Evolutionary conservation across 495 filamentous ascomycete genomes (phyloP).

Genomic region (Parmelia sp.): DNA sequence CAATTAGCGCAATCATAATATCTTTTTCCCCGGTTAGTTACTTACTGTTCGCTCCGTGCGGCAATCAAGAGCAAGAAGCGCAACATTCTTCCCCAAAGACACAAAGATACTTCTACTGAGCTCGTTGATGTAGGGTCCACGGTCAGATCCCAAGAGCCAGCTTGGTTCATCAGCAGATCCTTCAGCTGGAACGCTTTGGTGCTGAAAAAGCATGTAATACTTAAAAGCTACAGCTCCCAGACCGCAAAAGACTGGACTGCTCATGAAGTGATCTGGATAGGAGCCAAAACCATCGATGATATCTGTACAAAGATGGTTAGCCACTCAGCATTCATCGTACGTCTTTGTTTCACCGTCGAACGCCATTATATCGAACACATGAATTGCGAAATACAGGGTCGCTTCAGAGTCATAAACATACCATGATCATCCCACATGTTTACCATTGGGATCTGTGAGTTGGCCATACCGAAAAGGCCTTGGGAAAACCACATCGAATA

Average conservation of each 20-base stretch:
- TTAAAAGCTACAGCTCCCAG: slow-evolving; percentile 90
- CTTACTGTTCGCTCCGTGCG: slow-evolving; percentile 76
- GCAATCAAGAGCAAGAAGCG: slow-evolving; percentile 83
- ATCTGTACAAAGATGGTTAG: slow-evolving; percentile 32
- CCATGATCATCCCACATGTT: slow-evolving; percentile 97
- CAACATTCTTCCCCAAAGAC: slow-evolving; percentile 66
- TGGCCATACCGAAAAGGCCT: slow-evolving; percentile 85
- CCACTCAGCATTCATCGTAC: neutral
- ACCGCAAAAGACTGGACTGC: slow-evolving; percentile 81
- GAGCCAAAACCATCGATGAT: slow-evolving; percentile 96
- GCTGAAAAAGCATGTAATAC: slow-evolving; percentile 97
- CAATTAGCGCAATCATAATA: slow-evolving; percentile 25
- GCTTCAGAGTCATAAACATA: slow-evolving; percentile 4
- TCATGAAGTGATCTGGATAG: slow-evolving; percentile 88
- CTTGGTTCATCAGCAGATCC: slow-evolving; percentile 77
- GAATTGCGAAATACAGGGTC: neutral
- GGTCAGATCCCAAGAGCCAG: slow-evolving; percentile 73
- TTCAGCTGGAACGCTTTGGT: slow-evolving; percentile 78
- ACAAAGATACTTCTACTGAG: slow-evolving; percentile 81
- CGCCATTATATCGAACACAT: no score
- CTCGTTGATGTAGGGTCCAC: slow-evolving; percentile 87
- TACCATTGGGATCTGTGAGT: slow-evolving; percentile 93
- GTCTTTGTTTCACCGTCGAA: neutral
- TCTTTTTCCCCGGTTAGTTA: neutral
- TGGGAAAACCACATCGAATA: slow-evolving; percentile 94